A percentile compares a stretch with the other conserved stretches of the same genome.
Evolutionary conservation across 2,329 filamentous ascomycete genomes (phyloP).

Genomic region (Sarocladium kiliense): DNA sequence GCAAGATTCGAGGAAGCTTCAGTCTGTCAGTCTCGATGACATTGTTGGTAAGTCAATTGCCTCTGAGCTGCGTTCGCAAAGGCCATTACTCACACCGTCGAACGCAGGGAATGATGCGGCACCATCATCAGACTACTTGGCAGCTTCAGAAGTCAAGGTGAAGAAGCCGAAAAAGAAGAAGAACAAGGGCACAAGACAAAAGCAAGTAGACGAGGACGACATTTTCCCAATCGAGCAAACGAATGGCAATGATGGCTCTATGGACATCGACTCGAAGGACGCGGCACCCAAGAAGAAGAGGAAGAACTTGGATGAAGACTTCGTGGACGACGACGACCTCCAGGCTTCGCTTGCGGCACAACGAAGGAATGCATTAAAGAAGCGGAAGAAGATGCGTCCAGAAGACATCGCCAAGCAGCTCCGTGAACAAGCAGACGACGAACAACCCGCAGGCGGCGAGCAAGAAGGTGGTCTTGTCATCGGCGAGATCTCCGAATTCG

Average conservation of each 20-base stretch:
- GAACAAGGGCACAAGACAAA: slow-evolving; percentile 68
- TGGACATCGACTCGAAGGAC: slow-evolving; percentile 70
- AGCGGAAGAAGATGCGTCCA: slow-evolving; percentile 79
- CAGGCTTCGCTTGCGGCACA: slow-evolving; percentile 83
- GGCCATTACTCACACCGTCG: neutral
- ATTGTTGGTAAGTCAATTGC: slow-evolving; percentile 42
- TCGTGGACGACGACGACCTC: slow-evolving; percentile 89
- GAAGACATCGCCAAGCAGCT: slow-evolving; percentile 84
- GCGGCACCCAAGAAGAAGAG: slow-evolving; percentile 51
- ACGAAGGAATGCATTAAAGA: slow-evolving; percentile 79
- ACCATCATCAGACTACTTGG: slow-evolving; percentile 75
- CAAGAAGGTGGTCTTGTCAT: slow-evolving; percentile 68
- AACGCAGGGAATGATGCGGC: slow-evolving; percentile 22
- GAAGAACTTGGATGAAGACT: slow-evolving; percentile 59
- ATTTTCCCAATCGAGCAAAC: slow-evolving; percentile 40
- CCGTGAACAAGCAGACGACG: slow-evolving; percentile 54
- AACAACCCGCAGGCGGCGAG: slow-evolving; percentile 31
- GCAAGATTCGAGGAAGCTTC: slow-evolving; percentile 56
- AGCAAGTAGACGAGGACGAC: slow-evolving; percentile 59
- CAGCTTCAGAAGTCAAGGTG: slow-evolving; percentile 80
- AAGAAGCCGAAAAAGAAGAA: slow-evolving; percentile 95
- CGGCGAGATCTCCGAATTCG: slow-evolving; percentile 92
- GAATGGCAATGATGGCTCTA: slow-evolving; percentile 41
- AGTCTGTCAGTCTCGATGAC: slow-evolving; percentile 77
- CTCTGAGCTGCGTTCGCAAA: neutral